Evolutionary conservation across 2,329 filamentous ascomycete species (phyloP), one percentile per base, ranked within the genome.

Genomic region (Nakataea oryzae): DNA sequence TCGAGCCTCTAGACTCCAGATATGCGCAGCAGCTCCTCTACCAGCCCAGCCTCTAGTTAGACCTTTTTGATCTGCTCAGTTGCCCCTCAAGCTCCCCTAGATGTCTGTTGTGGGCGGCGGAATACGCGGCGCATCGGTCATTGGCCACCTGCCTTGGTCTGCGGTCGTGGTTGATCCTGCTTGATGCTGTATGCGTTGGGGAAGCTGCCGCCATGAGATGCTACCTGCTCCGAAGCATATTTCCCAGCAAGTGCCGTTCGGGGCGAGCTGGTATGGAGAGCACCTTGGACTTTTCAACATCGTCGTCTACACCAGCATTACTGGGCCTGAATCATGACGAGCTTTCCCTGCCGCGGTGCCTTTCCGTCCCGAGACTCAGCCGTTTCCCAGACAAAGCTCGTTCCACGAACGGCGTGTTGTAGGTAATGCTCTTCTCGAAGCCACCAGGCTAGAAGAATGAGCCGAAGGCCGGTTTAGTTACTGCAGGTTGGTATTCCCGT

Each of bases 81-180:
- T 70, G 67, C 1, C 61, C 61, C 61, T 70, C 68, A 2, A 75
- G 67, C 55, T 64, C 61, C 21, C 62, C 61, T 62, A 75, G 72
- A 54, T 67, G 68, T 11, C 62, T 61, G 26, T 75, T 65, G 1
- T 71, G 69, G 3, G 63, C 66, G 65, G 76, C 74, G 1, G 74
- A 76, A 0, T 65, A 67, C 0, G 64, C 68, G 0, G 54, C n/a
- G n/a, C 29, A 3, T 69, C 67, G 2, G 62, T 55, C 0, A 61
- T 60, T 7, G 62, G 27, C 21, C 8, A 62, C 72, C 70, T 63
- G 75, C 74, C 76, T 77, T 32, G 75, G 74, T 55, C 74, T 67
- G 59, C 75, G 77, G 63, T 76, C 74, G 58, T 77, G 75, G 61
- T 77, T 77, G 5, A 76, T 65, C 50, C 67, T 68, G 75, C 60